These are phyloP conservation scores for Lachnellula cervina DNA, from an alignment of 2,329 filamentous ascomycete genomes.

Conservation along the genomic window DNA sequence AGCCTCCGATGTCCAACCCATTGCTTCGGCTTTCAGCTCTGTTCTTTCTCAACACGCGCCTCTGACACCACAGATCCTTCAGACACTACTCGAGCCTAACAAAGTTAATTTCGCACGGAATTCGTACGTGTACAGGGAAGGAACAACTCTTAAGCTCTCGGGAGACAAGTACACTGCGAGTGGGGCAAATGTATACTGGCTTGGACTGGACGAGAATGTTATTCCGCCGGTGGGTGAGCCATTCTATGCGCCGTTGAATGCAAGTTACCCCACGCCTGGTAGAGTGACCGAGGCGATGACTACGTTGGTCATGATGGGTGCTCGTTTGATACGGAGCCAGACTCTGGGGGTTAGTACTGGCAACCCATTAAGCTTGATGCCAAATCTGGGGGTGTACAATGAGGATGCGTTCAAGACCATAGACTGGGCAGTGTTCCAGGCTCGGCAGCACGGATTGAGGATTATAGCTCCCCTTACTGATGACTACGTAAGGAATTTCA, in stretches of 20 bases:
- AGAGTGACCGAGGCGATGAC: constrained; percentile 43
- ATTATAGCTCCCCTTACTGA: constrained; percentile 43
- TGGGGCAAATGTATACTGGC: constrained; percentile 47
- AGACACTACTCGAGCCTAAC: constrained; percentile 15
- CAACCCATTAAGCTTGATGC: constrained; percentile 44
- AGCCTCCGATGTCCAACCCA: not conserved
- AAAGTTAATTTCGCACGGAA: constrained; percentile 16
- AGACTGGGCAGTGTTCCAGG: constrained; percentile 45
- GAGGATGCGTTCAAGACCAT: constrained; percentile 41
- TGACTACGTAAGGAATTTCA: constrained; percentile 36
- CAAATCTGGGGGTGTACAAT: constrained; percentile 37
- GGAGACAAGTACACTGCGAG: constrained; percentile 40
- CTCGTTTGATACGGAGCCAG: constrained; percentile 41
- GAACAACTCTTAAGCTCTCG: constrained; percentile 34
- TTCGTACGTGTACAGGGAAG: constrained; percentile 33
- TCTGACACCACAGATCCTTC: constrained; percentile 20
- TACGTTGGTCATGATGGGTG: constrained; percentile 40
- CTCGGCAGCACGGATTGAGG: constrained; percentile 40
- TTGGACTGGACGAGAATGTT: constrained; percentile 47
- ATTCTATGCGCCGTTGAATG: constrained; percentile 40
- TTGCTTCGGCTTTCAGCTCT: constrained; percentile 5
- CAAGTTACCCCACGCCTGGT: constrained; percentile 43
- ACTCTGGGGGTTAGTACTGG: constrained; percentile 44
- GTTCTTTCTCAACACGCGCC: constrained; percentile 9
- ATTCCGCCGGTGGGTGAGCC: constrained; percentile 39